Evolutionary conservation across 768 basidiomycete species (phyloP), one percentile per base, ranked within the genome.

Genomic region (Baorangia bicolor): DNA sequence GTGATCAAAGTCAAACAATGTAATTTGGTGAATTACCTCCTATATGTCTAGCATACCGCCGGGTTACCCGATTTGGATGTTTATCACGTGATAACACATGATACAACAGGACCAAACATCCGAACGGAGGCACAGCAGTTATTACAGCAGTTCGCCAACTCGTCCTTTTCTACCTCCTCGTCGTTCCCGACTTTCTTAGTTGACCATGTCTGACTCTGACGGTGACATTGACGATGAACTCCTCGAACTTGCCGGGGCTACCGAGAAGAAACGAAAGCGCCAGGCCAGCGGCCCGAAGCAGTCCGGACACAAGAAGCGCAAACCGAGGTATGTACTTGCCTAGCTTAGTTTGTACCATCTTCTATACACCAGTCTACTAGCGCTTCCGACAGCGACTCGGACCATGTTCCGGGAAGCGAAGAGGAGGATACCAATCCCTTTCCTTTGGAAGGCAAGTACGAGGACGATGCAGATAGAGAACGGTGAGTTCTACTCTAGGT

Each of bases 401-500:
- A 81, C 33, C 75, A 78, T 38, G 80, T 73, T 21, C 78, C 80
- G 12, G 88, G 90, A 63, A 87, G 83, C 56, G 88, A 90, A 62
- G 78, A 77, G 49, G 81, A 80, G 30, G 79, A 77, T 5, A 67
- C 70, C 13, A 87, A 92, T 61, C 86, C 86, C 4, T 98, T 92
- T 68, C 95, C 94, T 0, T 75, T 97, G 13, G 96, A 98, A 64
- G 94, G 92, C 47, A 92, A 92, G 71, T 98, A 91, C 67, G 81
- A 81, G 55, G 87, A 97, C 65, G 92, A 93, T 63, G 80, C 77
- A 13, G 96, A 98, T 71, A 82, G 88, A 64, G 81, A 87, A 60
- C 75, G 79, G 96, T 96, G 75, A 75, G 89, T 77, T 53, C 57
- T 37, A 52, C 60, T 52, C 64, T 60, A 64, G 65, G 63, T 61